Evolutionary conservation across 805 yeast species (phyloP), one percentile per base, ranked within the genome.

Genomic region (Monosporozyma servazzii): DNA sequence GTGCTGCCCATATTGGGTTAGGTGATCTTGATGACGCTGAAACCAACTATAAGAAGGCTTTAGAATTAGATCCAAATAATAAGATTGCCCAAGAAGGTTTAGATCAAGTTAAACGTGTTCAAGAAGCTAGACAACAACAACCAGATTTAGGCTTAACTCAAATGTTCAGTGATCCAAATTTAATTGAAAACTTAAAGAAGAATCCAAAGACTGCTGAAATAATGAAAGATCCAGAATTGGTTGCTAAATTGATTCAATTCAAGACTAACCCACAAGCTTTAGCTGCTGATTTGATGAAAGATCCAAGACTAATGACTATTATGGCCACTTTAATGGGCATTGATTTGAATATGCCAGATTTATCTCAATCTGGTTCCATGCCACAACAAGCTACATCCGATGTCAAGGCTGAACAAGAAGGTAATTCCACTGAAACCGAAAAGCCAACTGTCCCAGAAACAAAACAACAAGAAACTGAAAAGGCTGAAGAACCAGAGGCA

Each of bases 1-100:
- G 88, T 53, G 90, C 97, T 57, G 99, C 99, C 31, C 80, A 84
- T 48, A 84, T 76, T 62, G 99, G 99, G n/a, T 73, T 86, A 54
- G 88, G 88, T 17, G 78, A 86, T 54, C 76, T 83, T 48, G 89
- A 86, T 30, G 86, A 79, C 21, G 93, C 98, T 45, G 79, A 78
- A 58, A 68, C 69, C 27, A 75, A 85, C 25, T 91, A 88, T 70
- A 73, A 81, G 56, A 84, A 84, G 67, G 95, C 96, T 7, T 71
- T 91, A 58, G 86, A 84, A 63, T 68, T 89, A 53, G 98, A 91
- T 60, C 77, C 93, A 27, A 49, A 73, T 50, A 93, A 93, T 67
- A 81, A 88, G 54, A 86, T 87, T 81, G 97, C 98, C 41, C 76
- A 82, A 67, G 82, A 82, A 47, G 99, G 98, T 3, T 70, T 90